Conservation (phyloP, 768 basidiomycete genomes). For the Flagelloscypha sp. region DNA sequence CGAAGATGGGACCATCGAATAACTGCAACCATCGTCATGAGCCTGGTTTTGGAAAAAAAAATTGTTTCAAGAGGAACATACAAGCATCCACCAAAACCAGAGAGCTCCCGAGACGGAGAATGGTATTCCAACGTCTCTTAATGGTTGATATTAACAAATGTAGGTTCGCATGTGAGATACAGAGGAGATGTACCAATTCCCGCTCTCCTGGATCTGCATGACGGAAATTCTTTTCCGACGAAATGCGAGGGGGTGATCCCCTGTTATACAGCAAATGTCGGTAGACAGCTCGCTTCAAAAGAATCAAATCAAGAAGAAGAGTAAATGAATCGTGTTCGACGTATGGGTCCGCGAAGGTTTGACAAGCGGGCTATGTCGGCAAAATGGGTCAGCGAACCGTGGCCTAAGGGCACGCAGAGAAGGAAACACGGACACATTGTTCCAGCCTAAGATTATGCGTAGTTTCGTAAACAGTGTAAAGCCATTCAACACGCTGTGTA, state of each 20-base stretch:
- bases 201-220: background rate
- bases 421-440: slow-evolving; percentile 58
- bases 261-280: slow-evolving; percentile 78
- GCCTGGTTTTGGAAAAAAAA: slow-evolving; percentile 3
- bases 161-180: slow-evolving; percentile 1
- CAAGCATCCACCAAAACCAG: slow-evolving; percentile 66
- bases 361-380: slow-evolving; percentile 43
- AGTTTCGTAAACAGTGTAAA: slow-evolving; percentile 80
- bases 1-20: slow-evolving; percentile 47
- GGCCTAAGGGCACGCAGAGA: background rate
- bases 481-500: slow-evolving; percentile 49
- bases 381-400: background rate
- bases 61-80: slow-evolving; percentile 26
- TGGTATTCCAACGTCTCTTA: slow-evolving; percentile 52
- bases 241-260: slow-evolving; percentile 58
- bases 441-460: slow-evolving; percentile 73
- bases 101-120: slow-evolving; percentile 50
- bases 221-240: too few relatives aligned
- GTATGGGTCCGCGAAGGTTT: slow-evolving; percentile 74
- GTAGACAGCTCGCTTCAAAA: slow-evolving; percentile 76
- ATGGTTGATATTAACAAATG: too few relatives aligned
- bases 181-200: background rate
- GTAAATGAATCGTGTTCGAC: slow-evolving; percentile 76
- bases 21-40: slow-evolving; percentile 31
- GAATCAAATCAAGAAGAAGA: slow-evolving; percentile 69